Evolutionary conservation across 2,329 filamentous ascomycete species (phyloP).

Genomic region (Penicillium rolfsii): DNA sequence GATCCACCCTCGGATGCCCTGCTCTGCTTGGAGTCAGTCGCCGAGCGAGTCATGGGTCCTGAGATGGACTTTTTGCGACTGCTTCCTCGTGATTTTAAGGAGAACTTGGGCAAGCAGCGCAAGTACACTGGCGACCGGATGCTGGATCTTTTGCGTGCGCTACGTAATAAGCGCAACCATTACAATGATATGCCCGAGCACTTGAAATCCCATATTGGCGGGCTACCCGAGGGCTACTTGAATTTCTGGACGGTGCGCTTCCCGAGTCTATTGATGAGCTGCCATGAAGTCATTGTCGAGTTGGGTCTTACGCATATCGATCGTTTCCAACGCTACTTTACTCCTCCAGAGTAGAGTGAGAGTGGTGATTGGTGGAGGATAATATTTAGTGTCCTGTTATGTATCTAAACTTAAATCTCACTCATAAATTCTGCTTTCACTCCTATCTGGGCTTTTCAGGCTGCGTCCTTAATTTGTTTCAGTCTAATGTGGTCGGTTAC

Average conservation of each 20-base stretch:
- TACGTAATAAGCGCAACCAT: slow-evolving; percentile 96
- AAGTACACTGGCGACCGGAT: slow-evolving; percentile 87
- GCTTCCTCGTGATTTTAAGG: slow-evolving; percentile 80
- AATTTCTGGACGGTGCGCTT: slow-evolving; percentile 82
- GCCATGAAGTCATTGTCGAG: slow-evolving; percentile 73
- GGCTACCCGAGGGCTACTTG: slow-evolving; percentile 78
- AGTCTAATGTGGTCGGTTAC: neutral
- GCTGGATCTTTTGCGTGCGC: slow-evolving; percentile 81
- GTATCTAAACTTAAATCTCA: neutral
- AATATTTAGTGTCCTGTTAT: neutral
- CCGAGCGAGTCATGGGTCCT: slow-evolving; percentile 50
- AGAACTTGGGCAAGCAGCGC: slow-evolving; percentile 87
- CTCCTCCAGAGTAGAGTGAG: slow-evolving; percentile 37
- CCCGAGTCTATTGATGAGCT: slow-evolving; percentile 75
- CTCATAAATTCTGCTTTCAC: neutral
- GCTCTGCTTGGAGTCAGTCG: slow-evolving; percentile 58
- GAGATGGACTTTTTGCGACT: slow-evolving; percentile 75
- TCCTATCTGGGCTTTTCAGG: too few relatives aligned
- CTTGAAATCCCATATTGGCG: slow-evolving; percentile 73
- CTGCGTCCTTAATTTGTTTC: too few relatives aligned
- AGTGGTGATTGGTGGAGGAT: neutral
- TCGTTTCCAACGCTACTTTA: slow-evolving; percentile 50
- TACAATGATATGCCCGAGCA: slow-evolving; percentile 92
- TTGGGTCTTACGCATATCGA: slow-evolving; percentile 58
- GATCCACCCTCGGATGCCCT: slow-evolving; percentile 77